These are phyloP conservation scores for Carex sylvatica DNA, from an alignment of 202 grass and related monocot genomes.

Conservation along the genomic window DNA sequence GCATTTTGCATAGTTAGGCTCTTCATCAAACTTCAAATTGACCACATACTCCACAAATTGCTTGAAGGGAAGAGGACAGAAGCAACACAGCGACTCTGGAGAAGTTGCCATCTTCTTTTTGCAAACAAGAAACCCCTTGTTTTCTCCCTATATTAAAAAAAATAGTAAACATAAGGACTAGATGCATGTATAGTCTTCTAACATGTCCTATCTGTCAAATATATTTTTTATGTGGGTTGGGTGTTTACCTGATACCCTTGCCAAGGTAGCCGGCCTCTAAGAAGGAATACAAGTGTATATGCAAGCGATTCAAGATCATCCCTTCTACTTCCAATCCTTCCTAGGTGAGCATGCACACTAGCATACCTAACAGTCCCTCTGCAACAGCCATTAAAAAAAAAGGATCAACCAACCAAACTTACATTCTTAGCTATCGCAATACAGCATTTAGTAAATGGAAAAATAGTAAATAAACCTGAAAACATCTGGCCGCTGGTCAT, in stretches of 20 bases:
- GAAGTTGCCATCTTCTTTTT: constrained; percentile 99
- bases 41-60: constrained; percentile 97
- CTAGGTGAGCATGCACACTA: constrained; percentile 97
- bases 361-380: constrained; percentile 98
- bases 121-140: constrained; percentile 96
- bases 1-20: constrained; percentile 95
- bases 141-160: constrained; percentile 66
- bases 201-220: background rate
- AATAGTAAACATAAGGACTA: background rate
- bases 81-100: constrained; percentile 78
- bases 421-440: background rate
- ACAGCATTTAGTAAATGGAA: constrained; percentile 19
- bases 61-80: constrained; percentile 80
- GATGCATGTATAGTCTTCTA: background rate
- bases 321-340: constrained; percentile 88
- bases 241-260: constrained; percentile 93
- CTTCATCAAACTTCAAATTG: constrained; percentile 98
- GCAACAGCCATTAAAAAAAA: constrained; percentile 34
- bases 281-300: constrained; percentile 97
- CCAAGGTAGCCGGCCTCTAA: constrained; percentile 89
- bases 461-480: constrained; percentile 62
- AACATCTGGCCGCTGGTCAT: constrained; percentile 96
- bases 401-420: constrained; percentile 20
- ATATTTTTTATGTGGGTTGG: background rate
- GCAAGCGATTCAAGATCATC: constrained; percentile 99